These are phyloP conservation scores for Onygenales sp. DNA, from an alignment of 2,329 filamentous ascomycete genomes.

Conservation along the genomic window DNA sequence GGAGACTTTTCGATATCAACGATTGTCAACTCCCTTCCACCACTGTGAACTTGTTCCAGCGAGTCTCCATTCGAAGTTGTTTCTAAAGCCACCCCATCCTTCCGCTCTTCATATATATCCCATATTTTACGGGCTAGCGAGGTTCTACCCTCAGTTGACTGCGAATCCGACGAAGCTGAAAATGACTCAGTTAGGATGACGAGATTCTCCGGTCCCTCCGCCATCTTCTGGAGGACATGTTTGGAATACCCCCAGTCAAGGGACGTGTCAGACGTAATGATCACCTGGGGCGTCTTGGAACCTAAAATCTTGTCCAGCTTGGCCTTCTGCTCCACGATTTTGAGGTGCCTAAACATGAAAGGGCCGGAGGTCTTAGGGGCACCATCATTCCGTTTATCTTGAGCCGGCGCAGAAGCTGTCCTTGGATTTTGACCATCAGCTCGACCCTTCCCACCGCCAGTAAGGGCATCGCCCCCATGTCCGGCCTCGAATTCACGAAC, in stretches of 20 bases:
- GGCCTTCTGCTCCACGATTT: conserved; percentile 69
- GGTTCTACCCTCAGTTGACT: conserved; percentile 25
- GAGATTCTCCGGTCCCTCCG: conserved; percentile 68
- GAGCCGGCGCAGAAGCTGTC: conserved; percentile 19
- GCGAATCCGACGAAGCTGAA: conserved; percentile 18
- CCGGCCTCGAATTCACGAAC: conserved; percentile 78
- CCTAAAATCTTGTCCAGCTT: conserved; percentile 63
- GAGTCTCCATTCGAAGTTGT: conserved; percentile 46
- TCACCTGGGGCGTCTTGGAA: conserved; percentile 54
- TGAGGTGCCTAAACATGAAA: conserved; percentile 82
- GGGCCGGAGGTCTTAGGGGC: conserved; percentile 49
- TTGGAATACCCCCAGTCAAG: conserved; percentile 94
- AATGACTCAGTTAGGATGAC: conserved; percentile 74
- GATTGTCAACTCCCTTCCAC: conserved; percentile 53
- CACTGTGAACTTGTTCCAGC: conserved; percentile 58
- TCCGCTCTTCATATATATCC: conserved; percentile 65
- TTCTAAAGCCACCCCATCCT: conserved; percentile 54
- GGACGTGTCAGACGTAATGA: conserved; percentile 81
- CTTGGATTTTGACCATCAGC: conserved; percentile 32
- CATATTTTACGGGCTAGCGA: conserved; percentile 68
- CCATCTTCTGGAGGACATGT: conserved; percentile 64
- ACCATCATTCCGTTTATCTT: conserved; percentile 29
- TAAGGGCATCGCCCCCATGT: conserved; percentile 28
- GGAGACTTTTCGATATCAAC: conserved; percentile 53
- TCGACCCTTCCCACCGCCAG: conserved; percentile 22